Evolutionary conservation across 495 filamentous ascomycete genomes (phyloP), one percentile per base, ranked within the genome.

Genomic region (Lasiosphaeria hispida): DNA sequence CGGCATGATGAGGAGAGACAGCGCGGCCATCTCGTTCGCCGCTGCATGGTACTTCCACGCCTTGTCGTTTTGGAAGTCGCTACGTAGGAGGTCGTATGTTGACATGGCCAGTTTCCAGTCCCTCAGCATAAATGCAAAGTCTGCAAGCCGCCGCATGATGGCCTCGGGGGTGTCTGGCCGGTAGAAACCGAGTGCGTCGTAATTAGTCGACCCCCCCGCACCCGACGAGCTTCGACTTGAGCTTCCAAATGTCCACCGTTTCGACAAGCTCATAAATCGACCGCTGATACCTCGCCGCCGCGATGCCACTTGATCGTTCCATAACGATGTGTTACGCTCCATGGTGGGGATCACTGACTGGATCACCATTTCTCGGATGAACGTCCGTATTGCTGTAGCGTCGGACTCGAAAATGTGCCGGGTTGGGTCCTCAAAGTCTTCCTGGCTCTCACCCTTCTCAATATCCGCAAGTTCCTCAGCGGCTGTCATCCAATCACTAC

Each of bases 271-370:
- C 75, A 96, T 87, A 67, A 98, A 91, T 2, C 91, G 84, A 11
- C 94, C 94, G 58, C 86, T 87, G 54, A 98, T 78, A 35, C 95
- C 95, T 53, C 90, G 84, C 41, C 94, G 78, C 45, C 88, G 79
- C 11, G 95, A 96, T n/a, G 91, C 92, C 7, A 97, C 87, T 73
- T 97, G 92, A 65, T 98, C 94, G 67, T 98, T 98, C 94, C 94
- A 98, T 3, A 89, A 81, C 19, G 91, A 86, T 8, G 93, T 80
- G 62, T 86, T 82, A 48, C 91, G 88, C 72, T 98, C 94, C 95
- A 98, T 97, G 53, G 87, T 90, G 0, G 94, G 94, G 34, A 98
- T 81, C 10, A 98, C 80, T 1, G 91, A 96, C 65, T 97, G 92
- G 8, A 87, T 91, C 11, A 94, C 87, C 77, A 98, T 88, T 69